Percentiles rank a stretch among this genome's conserved stretches.
Evolutionary conservation across 176 grass and related monocot genomes (phyloP).

Genomic region (Triticum urartu): DNA sequence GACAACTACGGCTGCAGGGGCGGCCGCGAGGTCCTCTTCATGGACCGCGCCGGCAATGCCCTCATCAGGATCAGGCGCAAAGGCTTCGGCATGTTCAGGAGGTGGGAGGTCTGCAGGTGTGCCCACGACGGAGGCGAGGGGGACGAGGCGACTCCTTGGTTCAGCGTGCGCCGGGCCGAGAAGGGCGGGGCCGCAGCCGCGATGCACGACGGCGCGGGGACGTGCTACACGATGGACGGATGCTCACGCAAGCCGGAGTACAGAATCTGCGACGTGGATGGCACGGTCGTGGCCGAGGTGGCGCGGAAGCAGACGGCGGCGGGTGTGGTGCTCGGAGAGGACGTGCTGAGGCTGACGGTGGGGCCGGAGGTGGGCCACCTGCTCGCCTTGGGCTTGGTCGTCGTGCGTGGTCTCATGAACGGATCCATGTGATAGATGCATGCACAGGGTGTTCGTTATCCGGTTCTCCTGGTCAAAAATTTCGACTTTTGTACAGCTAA

Average conservation of each 20-base stretch:
- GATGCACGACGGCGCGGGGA: slow-evolving; percentile 23
- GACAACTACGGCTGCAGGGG: slow-evolving; percentile 70
- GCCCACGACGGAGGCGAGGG: not conserved
- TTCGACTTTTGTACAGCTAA: not conserved
- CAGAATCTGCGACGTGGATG: slow-evolving; percentile 18
- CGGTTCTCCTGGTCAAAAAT: not conserved
- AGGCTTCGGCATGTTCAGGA: slow-evolving; percentile 29
- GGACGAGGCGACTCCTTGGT: slow-evolving; percentile 38
- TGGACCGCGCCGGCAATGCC: slow-evolving; percentile 54
- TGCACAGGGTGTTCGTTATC: not conserved
- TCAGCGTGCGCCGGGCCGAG: slow-evolving; percentile 30
- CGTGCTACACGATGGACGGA: slow-evolving; percentile 32
- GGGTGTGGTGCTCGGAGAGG: slow-evolving; percentile 58
- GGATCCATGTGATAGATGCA: slow-evolving; percentile 16
- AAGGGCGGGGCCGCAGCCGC: not conserved
- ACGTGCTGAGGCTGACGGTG: slow-evolving; percentile 62
- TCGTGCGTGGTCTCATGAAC: slow-evolving; percentile 60
- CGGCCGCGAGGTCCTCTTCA: slow-evolving; percentile 59
- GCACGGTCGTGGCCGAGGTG: slow-evolving; percentile 20
- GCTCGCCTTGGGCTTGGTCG: slow-evolving; percentile 55
- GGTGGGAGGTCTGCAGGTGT: slow-evolving; percentile 35
- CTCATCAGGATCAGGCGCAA: slow-evolving; percentile 52
- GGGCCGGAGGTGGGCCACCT: slow-evolving; percentile 36
- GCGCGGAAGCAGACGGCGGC: slow-evolving; percentile 53
- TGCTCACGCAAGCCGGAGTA: slow-evolving; percentile 39